phyloP scores from a whole-genome alignment of 805 yeast genomes.

The Torulaspora quercuum region DNA sequence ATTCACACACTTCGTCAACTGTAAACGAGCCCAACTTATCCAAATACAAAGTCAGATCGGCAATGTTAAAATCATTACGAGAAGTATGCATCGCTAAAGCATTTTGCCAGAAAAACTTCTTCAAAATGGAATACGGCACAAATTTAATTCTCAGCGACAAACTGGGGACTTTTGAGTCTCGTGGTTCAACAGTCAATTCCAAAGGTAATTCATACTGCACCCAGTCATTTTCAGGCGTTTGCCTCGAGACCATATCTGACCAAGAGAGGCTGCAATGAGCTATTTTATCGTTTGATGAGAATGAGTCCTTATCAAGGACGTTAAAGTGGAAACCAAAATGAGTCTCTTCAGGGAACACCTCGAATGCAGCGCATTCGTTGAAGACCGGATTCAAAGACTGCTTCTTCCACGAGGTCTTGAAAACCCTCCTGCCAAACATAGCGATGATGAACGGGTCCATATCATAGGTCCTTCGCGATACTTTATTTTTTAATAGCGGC shows the following conservation, averaged over 20 bases:
- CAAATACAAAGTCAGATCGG: constrained; percentile 62
- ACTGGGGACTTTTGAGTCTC: constrained; percentile 39
- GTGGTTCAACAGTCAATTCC: constrained; percentile 25
- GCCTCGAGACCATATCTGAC: constrained; percentile 40
- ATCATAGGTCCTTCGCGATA: constrained; percentile 70
- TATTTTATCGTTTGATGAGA: constrained; percentile 79
- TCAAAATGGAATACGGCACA: constrained; percentile 59
- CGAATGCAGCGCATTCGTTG: constrained; percentile 77
- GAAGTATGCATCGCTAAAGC: constrained; percentile 45
- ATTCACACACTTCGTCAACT: constrained; percentile 51
- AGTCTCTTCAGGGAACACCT: constrained; percentile 62
- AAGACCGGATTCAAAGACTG: constrained; percentile 81
- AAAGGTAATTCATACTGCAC: constrained; percentile 39
- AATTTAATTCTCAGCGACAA: constrained; percentile 61
- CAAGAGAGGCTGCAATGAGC: constrained; percentile 62
- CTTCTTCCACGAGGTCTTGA: constrained; percentile 76
- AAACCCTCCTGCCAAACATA: constrained; percentile 84
- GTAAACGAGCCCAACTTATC: constrained; percentile 47
- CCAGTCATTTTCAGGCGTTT: constrained; percentile 30
- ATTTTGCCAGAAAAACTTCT: constrained; percentile 67
- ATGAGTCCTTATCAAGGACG: constrained; percentile 78
- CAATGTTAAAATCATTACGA: constrained; percentile 44
- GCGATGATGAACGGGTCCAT: constrained; percentile 96
- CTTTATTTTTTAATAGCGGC: constrained; percentile 66
- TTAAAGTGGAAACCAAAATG: constrained; percentile 65